phyloP scores from a whole-genome alignment of 1,284 basidiomycete species.

The Pseudozyma tsukubaensis region DNA sequence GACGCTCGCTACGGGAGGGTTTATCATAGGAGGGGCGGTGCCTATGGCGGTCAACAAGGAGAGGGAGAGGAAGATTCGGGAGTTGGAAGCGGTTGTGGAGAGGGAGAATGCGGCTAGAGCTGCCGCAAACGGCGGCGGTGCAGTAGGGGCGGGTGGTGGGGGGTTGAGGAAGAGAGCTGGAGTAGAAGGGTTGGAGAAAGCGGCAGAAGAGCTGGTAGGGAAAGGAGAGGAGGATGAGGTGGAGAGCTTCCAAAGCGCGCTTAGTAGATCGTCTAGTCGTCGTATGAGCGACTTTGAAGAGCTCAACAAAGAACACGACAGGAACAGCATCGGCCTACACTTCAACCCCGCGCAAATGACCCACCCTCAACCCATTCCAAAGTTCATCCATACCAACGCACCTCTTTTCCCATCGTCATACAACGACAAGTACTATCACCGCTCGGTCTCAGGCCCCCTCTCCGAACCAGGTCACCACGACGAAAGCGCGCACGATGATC shows the following conservation, averaged over 20 bases:
- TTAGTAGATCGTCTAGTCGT: slow-evolving; percentile 6
- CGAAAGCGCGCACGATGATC: neutral
- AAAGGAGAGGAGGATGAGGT: neutral
- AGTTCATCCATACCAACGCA: too few species aligned
- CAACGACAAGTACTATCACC: too few species aligned
- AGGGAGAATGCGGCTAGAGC: neutral
- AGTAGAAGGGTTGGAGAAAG: neutral
- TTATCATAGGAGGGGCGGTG: slow-evolving; percentile 8
- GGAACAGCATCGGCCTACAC: neutral
- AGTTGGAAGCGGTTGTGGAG: neutral
- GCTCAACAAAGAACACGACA: neutral
- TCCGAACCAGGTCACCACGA: neutral
- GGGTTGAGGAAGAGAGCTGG: neutral
- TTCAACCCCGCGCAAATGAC: too few species aligned
- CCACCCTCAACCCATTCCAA: neutral
- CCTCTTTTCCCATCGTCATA: too few species aligned
- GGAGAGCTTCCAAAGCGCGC: slow-evolving; percentile 8
- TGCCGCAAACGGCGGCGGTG: neutral
- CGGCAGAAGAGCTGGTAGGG: neutral
- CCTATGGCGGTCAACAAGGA: neutral
- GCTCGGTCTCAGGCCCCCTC: too few species aligned
- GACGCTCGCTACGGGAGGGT: slow-evolving; percentile 5
- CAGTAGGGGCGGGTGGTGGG: neutral
- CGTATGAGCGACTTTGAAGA: slow-evolving; percentile 11
- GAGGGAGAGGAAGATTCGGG: neutral